Base-by-base conservation (phyloP, 495 filamentous ascomycete genomes). In the Terfezia boudieri region DNA sequence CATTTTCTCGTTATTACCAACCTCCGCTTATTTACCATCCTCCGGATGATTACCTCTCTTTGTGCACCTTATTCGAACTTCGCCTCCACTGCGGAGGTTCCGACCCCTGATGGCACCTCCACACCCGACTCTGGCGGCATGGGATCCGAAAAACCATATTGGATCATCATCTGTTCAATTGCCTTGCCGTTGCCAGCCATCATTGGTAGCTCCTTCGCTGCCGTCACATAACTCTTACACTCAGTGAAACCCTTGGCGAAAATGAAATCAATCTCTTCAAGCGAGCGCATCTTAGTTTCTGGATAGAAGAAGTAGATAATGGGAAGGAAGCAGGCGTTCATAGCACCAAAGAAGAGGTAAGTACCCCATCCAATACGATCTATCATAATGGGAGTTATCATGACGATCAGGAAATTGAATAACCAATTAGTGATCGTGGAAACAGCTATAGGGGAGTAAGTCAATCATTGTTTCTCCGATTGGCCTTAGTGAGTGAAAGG, bases 211-310 rank as follows among this genome's bases (percentile, higher is more conserved):
- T 88, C 77, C 57, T 78, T 67, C 12, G 80, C 71, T 0, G 83
- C 85, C 55, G 67, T 70, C 41, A 92, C 82, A 55, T 86, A 86
- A 51, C 73, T 76, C 7, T 84, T 86, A 4, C 82, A 79, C 67
- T 89, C 84, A 26, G 69, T 65, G 60, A 77, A 76, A 4, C 82
- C 83, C 72, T 89, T 87, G 59, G 82, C 80, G 56, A 86, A 84
- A 66, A 83, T 81, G 53, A 86, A 71, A 64, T 88, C 84, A 54
- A 86, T 85, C 61, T 86, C 83, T 61, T 88, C 84, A 17, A 88
- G 72, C 43, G 75, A 79, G 51, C 83, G 78, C 38, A 71, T 12
- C 11, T 75, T 74, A 0, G 81, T 85, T 69, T 85, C 82, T 7
- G 83, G 82, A 65, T 83, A 85, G 69, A 81, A 83, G 68, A 85